These are phyloP conservation scores for Capillidium heterosporum DNA, from an alignment of 371 early-diverging fungal species.

Conservation along the genomic window DNA sequence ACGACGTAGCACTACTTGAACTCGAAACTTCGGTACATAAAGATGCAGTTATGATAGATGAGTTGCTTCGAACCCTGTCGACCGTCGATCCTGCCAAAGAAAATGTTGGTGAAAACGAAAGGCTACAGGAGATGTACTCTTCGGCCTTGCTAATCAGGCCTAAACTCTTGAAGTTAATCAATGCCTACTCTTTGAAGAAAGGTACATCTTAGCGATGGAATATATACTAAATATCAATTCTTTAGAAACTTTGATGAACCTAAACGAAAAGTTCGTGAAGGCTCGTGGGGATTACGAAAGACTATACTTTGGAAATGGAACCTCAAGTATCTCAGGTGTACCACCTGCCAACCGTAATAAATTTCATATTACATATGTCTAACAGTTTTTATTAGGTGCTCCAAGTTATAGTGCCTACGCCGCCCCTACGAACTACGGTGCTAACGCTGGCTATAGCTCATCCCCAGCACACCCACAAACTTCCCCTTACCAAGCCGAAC, in stretches of 20 bases:
- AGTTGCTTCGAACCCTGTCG: constrained; percentile 50
- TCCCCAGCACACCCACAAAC: too few species aligned
- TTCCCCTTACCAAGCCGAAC: too few species aligned
- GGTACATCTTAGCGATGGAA: constrained; percentile 18
- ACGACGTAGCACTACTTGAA: constrained; percentile 33
- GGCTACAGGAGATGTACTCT: constrained; percentile 60
- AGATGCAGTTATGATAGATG: constrained; percentile 57
- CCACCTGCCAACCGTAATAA: background rate
- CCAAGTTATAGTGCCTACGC: background rate
- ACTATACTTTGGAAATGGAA: background rate
- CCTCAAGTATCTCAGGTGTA: background rate
- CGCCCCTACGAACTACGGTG: background rate
- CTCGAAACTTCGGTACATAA: constrained; percentile 50
- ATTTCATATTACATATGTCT: background rate
- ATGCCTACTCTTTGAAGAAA: constrained; percentile 55
- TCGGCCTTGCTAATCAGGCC: constrained; percentile 52
- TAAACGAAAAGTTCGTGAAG: constrained; percentile 6
- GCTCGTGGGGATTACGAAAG: background rate
- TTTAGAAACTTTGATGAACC: background rate
- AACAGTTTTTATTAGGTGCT: background rate
- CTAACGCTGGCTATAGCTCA: too few species aligned
- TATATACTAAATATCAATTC: background rate
- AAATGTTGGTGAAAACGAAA: constrained; percentile 72
- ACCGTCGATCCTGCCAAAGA: constrained; percentile 59
- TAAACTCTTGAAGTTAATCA: constrained; percentile 56